Evolutionary conservation across 192 early-diverging fungal species (phyloP).

Genomic region (Gaertneriomyces sp.): DNA sequence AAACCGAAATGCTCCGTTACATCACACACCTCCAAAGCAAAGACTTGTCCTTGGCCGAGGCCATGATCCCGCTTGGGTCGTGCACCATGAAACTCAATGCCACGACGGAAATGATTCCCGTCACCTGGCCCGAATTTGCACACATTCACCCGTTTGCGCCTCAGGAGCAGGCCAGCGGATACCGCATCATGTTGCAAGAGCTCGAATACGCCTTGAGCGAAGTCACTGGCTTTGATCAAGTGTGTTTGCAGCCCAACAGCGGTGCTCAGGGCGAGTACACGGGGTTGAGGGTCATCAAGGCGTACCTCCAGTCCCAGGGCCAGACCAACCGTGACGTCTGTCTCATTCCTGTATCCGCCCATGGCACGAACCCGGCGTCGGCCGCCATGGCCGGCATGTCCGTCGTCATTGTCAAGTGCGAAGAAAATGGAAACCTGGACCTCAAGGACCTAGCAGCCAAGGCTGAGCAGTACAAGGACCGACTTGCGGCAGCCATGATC

Average conservation of each 20-base stretch:
- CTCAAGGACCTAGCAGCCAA: conserved; percentile 83
- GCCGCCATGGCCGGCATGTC: conserved; percentile 96
- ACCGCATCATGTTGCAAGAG: conserved; percentile 82
- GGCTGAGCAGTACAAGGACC: conserved; percentile 81
- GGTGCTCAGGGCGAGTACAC: conserved; percentile 99
- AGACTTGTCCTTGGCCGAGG: conserved; percentile 96
- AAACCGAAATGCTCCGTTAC: conserved; percentile 98
- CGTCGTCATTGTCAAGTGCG: conserved; percentile 91
- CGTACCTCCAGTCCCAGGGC: conserved; percentile 84
- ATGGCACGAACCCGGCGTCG: conserved; percentile 98
- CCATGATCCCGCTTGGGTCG: conserved; percentile 98
- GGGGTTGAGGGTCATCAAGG: conserved; percentile 89
- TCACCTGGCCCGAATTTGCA: conserved; percentile 97
- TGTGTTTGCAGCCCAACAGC: conserved; percentile 96
- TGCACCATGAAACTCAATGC: conserved; percentile 99
- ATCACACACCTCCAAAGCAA: conserved; percentile 92
- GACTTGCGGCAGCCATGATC: conserved; percentile 94
- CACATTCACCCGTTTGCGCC: conserved; percentile 97
- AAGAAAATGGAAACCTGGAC: conserved; percentile 88
- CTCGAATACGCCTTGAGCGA: conserved; percentile 83
- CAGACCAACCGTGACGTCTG: conserved; percentile 85
- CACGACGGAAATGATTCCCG: conserved; percentile 99
- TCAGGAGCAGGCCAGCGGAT: conserved; percentile 88
- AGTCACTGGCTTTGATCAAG: conserved; percentile 91
- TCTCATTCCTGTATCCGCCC: conserved; percentile 96